Evolutionary conservation across 2,329 filamentous ascomycete genomes (phyloP), one percentile per base, ranked within the genome.

Genomic region (Rosellinia necatrix): DNA sequence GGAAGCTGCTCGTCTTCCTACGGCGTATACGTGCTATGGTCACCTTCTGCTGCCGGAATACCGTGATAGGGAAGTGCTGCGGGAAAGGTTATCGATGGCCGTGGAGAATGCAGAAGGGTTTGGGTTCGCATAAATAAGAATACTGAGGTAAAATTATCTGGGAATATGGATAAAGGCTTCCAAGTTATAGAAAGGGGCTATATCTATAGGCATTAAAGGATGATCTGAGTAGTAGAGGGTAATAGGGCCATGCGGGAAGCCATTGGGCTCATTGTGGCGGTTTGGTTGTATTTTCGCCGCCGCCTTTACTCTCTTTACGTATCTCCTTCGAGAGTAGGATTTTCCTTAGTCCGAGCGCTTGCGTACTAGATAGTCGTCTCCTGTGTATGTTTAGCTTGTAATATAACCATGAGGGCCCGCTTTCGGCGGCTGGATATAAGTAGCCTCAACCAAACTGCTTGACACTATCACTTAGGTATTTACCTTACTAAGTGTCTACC

Each of bases 11-110:
- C 81, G 83, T 60, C 68, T 99, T 65, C 94, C 94, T 3, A 96
- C 89, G 4, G 93, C 91, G 59, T 88, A 92, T 67, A 99, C 94
- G 0, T 99, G 94, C 73, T 97, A 96, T 75, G 91, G 93, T 1
- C 92, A 90, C 43, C 74, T 99, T 41, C 75, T 96, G 62, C 72
- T 99, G 59, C 94, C 94, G 1, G 87, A 92, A 73, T 99, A 97
- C 72, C 80, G 76, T 50, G 84, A 83, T 34, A 84, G 79, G 68
- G 85, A 89, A 56, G 83, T 89, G 30, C 70, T 99, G 68, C 81
- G 81, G 70, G 80, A 87, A 74, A 90, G 92, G 67, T 74, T 99
- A 67, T 81, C 78, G n/a, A 86, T 96, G 79, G 94, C 94, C 49
- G 78, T 99, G 68, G 85, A 93, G 74, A 94, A 97, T 73, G 86